Percentiles rank a stretch among this genome's conserved stretches.
These are phyloP conservation scores for Cryptosporidium ryanae DNA, from an alignment of 169 alveolate genomes.

Conservation along the genomic window DNA sequence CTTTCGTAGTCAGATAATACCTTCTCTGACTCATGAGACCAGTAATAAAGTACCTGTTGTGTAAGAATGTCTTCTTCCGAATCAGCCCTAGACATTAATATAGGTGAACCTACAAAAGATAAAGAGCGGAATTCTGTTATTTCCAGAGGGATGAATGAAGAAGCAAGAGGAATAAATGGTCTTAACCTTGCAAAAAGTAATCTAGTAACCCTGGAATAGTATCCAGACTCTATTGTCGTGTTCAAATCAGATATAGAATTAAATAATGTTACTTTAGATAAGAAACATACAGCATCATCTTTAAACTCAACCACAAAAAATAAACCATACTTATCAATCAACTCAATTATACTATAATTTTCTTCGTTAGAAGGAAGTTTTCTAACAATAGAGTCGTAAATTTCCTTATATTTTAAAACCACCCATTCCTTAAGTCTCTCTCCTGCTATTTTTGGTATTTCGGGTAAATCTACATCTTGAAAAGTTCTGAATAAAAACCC, in stretches of 20 bases:
- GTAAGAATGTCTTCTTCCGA: constrained; percentile 42
- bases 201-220: constrained; percentile 55
- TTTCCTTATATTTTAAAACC: constrained; percentile 16
- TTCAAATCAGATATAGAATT: neutral
- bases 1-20: constrained; percentile 18
- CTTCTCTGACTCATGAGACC: constrained; percentile 63
- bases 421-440: constrained; percentile 60
- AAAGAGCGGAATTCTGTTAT: constrained; percentile 59
- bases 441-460: constrained; percentile 66
- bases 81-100: constrained; percentile 21
- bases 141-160: constrained; percentile 32
- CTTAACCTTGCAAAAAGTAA: constrained; percentile 49
- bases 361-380: constrained; percentile 2
- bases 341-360: neutral
- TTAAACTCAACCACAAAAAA: constrained; percentile 58
- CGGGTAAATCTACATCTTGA: constrained; percentile 39
- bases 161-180: constrained; percentile 42
- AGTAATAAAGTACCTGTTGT: constrained; percentile 49
- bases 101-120: constrained; percentile 62
- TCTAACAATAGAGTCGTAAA: constrained; percentile 23
- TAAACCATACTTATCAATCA: constrained; percentile 49
- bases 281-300: constrained; percentile 60
- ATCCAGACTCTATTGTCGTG: neutral
- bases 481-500: constrained; percentile 47
- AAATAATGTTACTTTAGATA: constrained; percentile 32